These are phyloP conservation scores for Rhizopogon vulgaris DNA, from an alignment of 768 basidiomycete genomes.

Conservation along the genomic window DNA sequence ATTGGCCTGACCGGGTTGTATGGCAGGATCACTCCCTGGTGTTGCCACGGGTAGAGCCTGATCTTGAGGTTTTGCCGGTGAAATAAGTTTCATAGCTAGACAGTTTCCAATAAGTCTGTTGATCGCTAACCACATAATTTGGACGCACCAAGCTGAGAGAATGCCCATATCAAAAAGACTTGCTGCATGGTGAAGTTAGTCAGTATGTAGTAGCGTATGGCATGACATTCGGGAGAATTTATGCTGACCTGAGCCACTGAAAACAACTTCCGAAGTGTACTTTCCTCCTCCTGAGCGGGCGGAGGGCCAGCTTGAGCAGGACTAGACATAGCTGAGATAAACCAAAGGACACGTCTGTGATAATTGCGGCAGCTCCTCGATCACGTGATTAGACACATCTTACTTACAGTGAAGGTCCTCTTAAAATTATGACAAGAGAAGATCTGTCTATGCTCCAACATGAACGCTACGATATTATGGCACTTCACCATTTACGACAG, in stretches of 20 bases:
- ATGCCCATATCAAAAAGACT: conserved; percentile 59
- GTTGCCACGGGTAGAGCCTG: conserved; percentile 20
- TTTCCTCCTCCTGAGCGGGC: conserved; percentile 26
- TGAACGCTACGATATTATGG: too few species aligned
- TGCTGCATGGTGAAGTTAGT: conserved; percentile 38
- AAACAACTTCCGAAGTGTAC: conserved; percentile 31
- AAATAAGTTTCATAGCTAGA: conserved; percentile 41
- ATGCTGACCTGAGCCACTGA: conserved; percentile 35
- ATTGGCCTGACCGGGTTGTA: conserved; percentile 29
- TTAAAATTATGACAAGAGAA: too few species aligned
- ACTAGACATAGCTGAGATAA: conserved; percentile 16
- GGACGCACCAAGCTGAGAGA: conserved; percentile 57
- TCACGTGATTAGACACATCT: background rate
- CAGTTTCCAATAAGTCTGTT: background rate
- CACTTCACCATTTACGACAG: background rate
- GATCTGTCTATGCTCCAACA: too few species aligned
- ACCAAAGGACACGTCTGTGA: background rate
- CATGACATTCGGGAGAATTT: background rate
- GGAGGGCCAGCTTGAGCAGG: conserved; percentile 14
- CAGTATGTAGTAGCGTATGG: conserved; percentile 1
- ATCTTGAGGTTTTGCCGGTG: conserved; percentile 27
- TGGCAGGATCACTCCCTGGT: conserved; percentile 15
- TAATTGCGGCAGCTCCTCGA: background rate
- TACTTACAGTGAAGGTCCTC: too few species aligned
- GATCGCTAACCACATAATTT: background rate